Evolutionary conservation across 495 filamentous ascomycete genomes (phyloP).

Genomic region (Amorphotheca resinae): DNA sequence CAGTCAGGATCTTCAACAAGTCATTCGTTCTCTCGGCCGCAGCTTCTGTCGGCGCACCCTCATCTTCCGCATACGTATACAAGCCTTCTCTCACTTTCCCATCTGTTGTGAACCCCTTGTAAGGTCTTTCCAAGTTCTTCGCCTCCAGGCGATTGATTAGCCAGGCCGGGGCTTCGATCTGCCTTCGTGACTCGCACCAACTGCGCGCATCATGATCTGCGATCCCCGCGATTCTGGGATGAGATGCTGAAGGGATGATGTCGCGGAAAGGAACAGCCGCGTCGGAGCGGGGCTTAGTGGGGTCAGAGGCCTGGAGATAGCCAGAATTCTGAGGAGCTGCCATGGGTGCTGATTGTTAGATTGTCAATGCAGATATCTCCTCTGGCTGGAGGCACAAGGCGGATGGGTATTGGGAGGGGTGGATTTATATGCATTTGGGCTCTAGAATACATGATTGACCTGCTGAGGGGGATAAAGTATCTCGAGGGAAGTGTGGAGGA

Average conservation of each 20-base stretch:
- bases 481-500: no score
- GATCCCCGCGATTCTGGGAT: constrained; percentile 19
- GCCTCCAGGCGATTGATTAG: constrained; percentile 18
- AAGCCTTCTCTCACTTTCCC: constrained; percentile 15
- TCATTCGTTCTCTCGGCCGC: constrained; percentile 1
- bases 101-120: constrained; percentile 17
- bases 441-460: no score
- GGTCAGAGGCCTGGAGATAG: constrained; percentile 14
- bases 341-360: no score
- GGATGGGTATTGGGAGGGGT: no score
- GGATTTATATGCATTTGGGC: no score
- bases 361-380: no score
- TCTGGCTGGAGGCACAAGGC: no score
- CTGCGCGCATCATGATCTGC: constrained; percentile 11
- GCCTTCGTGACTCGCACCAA: constrained; percentile 18
- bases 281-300: constrained; percentile 16
- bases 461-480: no score
- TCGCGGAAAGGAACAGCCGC: constrained; percentile 19
- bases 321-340: constrained; percentile 10
- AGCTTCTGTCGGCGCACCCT: constrained; percentile 19
- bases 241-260: constrained; percentile 14
- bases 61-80: constrained; percentile 17
- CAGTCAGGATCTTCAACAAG: constrained; percentile 10
- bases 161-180: constrained; percentile 21
- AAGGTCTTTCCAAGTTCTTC: constrained; percentile 18